Conservation (phyloP, 1,284 basidiomycete genomes). For the Boletus sp. region DNA sequence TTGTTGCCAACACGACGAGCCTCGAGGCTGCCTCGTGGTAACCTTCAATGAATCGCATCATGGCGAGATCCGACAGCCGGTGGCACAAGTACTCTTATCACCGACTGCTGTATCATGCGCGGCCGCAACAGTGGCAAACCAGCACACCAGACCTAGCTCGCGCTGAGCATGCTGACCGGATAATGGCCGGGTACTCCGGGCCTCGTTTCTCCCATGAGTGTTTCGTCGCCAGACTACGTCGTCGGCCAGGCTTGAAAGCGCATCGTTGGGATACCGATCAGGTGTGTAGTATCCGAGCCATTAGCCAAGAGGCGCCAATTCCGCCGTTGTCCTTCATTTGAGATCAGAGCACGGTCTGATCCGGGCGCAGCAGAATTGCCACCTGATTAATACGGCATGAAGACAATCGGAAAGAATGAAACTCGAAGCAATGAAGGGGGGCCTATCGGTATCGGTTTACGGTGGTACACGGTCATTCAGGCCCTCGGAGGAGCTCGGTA, state of each 20-base stretch:
- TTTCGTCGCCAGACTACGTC: neutral
- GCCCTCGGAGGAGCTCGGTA: neutral
- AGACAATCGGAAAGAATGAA: neutral
- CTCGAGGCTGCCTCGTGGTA: slow-evolving; percentile 19
- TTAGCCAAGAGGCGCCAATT: neutral
- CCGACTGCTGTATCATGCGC: slow-evolving; percentile 1
- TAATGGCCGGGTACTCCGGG: neutral
- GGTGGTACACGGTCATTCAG: neutral
- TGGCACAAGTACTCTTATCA: neutral
- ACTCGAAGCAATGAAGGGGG: neutral
- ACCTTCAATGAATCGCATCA: neutral
- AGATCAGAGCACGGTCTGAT: neutral
- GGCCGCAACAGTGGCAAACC: neutral
- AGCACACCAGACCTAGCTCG: neutral
- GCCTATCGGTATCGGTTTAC: neutral
- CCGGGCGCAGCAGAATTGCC: neutral
- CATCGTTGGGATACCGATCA: neutral
- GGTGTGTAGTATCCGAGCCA: neutral
- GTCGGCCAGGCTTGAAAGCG: neutral
- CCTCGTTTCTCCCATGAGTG: neutral
- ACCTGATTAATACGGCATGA: neutral
- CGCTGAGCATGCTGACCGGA: neutral
- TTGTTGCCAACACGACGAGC: neutral
- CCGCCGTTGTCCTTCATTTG: neutral
- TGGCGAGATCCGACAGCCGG: neutral